Base-by-base conservation (phyloP, 345 rosid genomes). In the Brassica nigra region DNA sequence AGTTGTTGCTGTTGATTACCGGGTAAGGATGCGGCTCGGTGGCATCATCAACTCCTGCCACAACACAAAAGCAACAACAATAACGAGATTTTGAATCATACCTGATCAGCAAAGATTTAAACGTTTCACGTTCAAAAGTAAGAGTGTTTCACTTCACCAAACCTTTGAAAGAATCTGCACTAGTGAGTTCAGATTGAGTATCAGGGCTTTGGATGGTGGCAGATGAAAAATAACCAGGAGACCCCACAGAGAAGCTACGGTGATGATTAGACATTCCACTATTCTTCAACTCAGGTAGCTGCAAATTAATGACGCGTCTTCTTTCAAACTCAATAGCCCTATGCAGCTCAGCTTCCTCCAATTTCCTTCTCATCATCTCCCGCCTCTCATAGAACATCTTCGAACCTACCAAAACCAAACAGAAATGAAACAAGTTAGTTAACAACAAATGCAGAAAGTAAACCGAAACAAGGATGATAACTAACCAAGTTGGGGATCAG, bases 271-370 rank as follows among this genome's bases (percentile, higher is more conserved):
- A 87, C 66, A 77, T 20, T n/a, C 62, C 33, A 18, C 80, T 85
- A 68, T 88, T 88, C 81, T 84, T 87, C 72, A 88, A 78, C 33
- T 90, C 94, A 14, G 98, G 97, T 64, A 91, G 92, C 83, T 91
- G 98, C 84, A 95, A 83, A 80, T 86, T 91, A 80, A 90, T 69
- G 70, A 95, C 62, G 80, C 92, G 89, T 80, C 91, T 88, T 68
- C 97, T 91, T 83, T 95, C 98, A 28, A 90, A 86, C 81, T 93
- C 99, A 78, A 93, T 90, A 10, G 96, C 93, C 80, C 92, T 97
- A 76, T 89, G 72, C 54, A 80, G 30, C 30, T 75, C 79, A 80
- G 83, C 76, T 62, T 75, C 91, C 85, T 92, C 96, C 86, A 89
- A 84, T 84, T 86, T 92, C 86, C 89, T 89, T 82, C 91, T 86